These are phyloP conservation scores for Ophiognomonia clavigignenti-juglandacearum DNA, from an alignment of 2,329 filamentous ascomycete species.

Conservation along the genomic window DNA sequence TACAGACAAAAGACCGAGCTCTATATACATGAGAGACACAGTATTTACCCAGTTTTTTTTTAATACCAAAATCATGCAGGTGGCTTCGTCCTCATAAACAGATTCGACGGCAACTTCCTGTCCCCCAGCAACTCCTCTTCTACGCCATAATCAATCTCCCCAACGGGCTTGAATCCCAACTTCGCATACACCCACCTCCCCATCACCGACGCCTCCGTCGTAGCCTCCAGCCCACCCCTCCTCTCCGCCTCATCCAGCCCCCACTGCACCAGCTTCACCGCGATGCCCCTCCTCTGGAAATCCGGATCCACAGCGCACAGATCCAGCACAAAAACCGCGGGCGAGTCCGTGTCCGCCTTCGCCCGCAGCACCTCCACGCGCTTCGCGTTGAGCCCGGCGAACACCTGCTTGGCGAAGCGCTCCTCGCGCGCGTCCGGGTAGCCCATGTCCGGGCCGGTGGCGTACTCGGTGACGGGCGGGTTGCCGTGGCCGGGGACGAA, in stretches of 20 bases:
- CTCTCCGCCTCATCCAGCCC: constrained; percentile 38
- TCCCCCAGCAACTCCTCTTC: constrained; percentile 35
- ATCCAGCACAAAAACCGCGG: constrained; percentile 46
- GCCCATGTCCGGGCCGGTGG: constrained; percentile 28
- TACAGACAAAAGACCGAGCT: too few species aligned
- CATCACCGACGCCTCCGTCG: constrained; percentile 44
- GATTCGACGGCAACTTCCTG: constrained; percentile 34
- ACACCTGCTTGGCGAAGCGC: constrained; percentile 40
- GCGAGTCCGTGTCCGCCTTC: constrained; percentile 31
- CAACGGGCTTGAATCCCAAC: constrained; percentile 38
- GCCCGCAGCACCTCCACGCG: constrained; percentile 37
- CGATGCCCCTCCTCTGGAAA: constrained; percentile 47
- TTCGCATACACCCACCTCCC: constrained; percentile 41
- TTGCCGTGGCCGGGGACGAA: constrained; percentile 44
- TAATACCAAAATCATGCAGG: too few species aligned
- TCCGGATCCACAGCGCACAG: constrained; percentile 47
- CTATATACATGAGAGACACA: too few species aligned
- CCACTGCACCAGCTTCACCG: constrained; percentile 40
- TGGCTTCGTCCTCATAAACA: constrained; percentile 48
- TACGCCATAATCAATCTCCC: constrained; percentile 37
- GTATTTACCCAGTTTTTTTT: too few species aligned
- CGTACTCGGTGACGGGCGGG: constrained; percentile 28
- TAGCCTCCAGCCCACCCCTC: constrained; percentile 35
- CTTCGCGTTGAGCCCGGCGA: constrained; percentile 36
- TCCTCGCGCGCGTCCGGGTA: constrained; percentile 39